These are phyloP conservation scores for Raphanus raphanistrum DNA, from an alignment of 345 rosid genomes.

Conservation along the genomic window DNA sequence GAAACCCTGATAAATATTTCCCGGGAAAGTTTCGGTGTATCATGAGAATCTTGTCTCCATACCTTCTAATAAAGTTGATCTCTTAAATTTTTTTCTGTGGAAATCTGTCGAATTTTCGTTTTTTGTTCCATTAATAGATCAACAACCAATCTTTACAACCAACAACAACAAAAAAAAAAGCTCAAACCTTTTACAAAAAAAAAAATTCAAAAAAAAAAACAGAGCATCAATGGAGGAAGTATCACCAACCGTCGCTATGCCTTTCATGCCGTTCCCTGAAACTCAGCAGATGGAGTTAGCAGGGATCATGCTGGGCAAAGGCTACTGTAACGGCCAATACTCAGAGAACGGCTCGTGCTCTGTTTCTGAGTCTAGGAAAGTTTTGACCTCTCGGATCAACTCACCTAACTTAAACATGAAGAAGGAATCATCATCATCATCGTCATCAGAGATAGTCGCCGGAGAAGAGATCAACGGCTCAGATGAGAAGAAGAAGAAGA, in stretches of 20 bases:
- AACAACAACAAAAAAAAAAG: constrained; percentile 1
- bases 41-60: constrained; percentile 34
- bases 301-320: constrained; percentile 48
- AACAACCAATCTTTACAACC: not conserved
- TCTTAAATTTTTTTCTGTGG: constrained; percentile 10
- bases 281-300: constrained; percentile 46
- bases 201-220: not conserved
- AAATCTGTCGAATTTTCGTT: constrained; percentile 35
- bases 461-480: constrained; percentile 29
- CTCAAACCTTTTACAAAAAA: not conserved
- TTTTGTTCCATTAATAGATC: constrained; percentile 27
- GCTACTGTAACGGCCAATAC: constrained; percentile 41
- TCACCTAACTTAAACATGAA: constrained; percentile 43
- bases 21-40: constrained; percentile 14
- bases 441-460: constrained; percentile 33
- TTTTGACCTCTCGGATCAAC: constrained; percentile 31
- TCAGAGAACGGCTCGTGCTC: constrained; percentile 39
- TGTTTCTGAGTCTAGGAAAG: constrained; percentile 38
- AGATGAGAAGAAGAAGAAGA: constrained; percentile 30
- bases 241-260: constrained; percentile 47
- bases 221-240: constrained; percentile 53
- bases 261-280: constrained; percentile 42
- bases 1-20: constrained; percentile 43
- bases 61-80: constrained; percentile 19
- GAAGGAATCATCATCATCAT: constrained; percentile 47